A percentile compares a stretch with the other conserved stretches of the same genome.
These are phyloP conservation scores for Kluyveromyces sp. DNA, from an alignment of 1,139 yeast genomes.

Conservation along the genomic window DNA sequence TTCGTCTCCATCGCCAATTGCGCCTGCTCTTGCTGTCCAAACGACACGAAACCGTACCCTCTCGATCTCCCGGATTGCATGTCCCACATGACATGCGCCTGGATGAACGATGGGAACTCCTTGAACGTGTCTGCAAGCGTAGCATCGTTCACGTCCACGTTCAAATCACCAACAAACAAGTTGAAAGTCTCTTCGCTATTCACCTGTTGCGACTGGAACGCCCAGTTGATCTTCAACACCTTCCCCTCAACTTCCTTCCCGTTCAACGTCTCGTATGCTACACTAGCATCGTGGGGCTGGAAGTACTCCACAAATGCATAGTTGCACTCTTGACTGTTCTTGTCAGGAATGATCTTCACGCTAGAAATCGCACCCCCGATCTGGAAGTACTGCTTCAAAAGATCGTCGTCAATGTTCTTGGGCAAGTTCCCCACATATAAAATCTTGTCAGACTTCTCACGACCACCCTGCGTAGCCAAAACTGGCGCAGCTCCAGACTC, in stretches of 20 bases:
- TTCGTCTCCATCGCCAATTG: conserved; percentile 62
- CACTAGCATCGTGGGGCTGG: conserved; percentile 48
- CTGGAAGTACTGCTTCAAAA: conserved; percentile 52
- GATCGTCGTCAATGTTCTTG: conserved; percentile 56
- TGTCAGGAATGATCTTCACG: conserved; percentile 66
- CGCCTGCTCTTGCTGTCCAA: conserved; percentile 59
- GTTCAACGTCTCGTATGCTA: conserved; percentile 54
- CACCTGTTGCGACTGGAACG: conserved; percentile 66
- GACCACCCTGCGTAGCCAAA: conserved; percentile 69
- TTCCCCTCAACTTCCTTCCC: conserved; percentile 46
- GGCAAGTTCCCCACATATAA: conserved; percentile 73
- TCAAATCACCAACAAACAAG: conserved; percentile 80
- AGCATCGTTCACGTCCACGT: conserved; percentile 78
- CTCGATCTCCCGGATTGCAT: conserved; percentile 88
- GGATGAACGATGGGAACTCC: conserved; percentile 55
- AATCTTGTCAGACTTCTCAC: conserved; percentile 66
- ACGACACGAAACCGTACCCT: conserved; percentile 91
- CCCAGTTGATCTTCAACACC: conserved; percentile 69
- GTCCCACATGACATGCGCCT: conserved; percentile 97
- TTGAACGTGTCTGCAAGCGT: conserved; percentile 51
- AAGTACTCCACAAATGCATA: conserved; percentile 81
- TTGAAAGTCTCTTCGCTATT: conserved; percentile 53
- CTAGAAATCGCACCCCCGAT: conserved; percentile 53
- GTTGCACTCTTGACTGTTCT: conserved; percentile 64
- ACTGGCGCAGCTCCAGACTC: conserved; percentile 43